Evolutionary conservation across 73 alveolate genomes (phyloP).

Genomic region (Uronychia setigera): DNA sequence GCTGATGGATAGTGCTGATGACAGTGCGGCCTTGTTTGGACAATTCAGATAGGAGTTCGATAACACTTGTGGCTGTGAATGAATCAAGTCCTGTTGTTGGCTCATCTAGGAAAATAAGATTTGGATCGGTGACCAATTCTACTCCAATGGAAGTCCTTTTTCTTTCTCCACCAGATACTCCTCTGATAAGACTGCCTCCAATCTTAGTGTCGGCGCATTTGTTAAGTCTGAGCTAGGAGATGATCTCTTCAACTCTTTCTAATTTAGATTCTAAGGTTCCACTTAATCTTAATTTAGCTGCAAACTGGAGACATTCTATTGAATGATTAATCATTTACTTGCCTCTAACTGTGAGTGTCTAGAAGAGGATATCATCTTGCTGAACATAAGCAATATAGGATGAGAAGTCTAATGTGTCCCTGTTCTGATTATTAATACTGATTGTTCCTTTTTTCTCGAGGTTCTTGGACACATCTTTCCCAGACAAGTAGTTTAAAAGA

Average conservation of each 20-base stretch:
- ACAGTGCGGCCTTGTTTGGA: conserved; percentile 78
- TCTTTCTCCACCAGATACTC: conserved; percentile 82
- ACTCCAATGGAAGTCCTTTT: conserved; percentile 74
- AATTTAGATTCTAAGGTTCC: conserved; percentile 28
- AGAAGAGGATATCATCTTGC: conserved; percentile 64
- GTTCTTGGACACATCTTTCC: conserved; percentile 15
- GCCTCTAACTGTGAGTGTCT: conserved; percentile 64
- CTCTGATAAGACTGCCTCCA: conserved; percentile 70
- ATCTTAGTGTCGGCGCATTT: conserved; percentile 56
- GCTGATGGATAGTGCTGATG: conserved; percentile 88
- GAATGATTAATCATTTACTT: neutral
- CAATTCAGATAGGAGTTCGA: conserved; percentile 53
- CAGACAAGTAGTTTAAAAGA: conserved; percentile 52
- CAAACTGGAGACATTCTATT: conserved; percentile 55
- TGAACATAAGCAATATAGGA: conserved; percentile 22
- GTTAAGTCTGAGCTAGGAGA: conserved; percentile 40
- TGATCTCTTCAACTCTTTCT: conserved; percentile 50
- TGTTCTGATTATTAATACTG: conserved; percentile 12
- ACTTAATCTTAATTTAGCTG: conserved; percentile 63
- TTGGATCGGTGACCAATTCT: conserved; percentile 72
- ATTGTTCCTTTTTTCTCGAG: conserved; percentile 15
- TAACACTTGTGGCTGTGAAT: conserved; percentile 31
- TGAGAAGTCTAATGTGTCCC: conserved; percentile 10
- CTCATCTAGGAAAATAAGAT: conserved; percentile 70
- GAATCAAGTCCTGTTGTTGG: conserved; percentile 82